phyloP scores from a whole-genome alignment of 2,329 filamentous ascomycete genomes.

The Sclerotinia minor region DNA sequence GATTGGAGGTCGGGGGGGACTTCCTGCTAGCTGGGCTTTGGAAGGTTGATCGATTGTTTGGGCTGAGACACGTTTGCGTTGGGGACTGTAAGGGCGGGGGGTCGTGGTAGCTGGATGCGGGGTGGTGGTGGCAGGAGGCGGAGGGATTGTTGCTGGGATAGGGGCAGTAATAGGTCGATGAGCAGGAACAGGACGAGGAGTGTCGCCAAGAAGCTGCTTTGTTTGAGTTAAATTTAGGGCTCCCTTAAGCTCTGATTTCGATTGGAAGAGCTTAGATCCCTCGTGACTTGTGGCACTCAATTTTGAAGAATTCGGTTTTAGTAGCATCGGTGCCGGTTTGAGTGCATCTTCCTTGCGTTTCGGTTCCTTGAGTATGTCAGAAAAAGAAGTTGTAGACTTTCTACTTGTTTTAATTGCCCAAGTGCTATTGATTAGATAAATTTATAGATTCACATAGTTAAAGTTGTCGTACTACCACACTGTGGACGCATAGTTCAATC shows the following conservation, averaged over 20 bases:
- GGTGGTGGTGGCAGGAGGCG: neutral
- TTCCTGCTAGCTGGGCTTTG: neutral
- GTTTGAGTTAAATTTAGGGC: neutral
- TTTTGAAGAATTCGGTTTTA: conserved; percentile 21
- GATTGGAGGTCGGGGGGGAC: neutral
- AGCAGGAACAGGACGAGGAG: neutral
- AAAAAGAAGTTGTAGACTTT: neutral
- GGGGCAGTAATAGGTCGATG: neutral
- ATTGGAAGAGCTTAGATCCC: neutral
- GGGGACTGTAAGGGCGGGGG: neutral
- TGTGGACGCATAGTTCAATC: conserved; percentile 9
- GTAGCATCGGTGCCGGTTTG: conserved; percentile 43
- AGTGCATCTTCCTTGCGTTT: conserved; percentile 46
- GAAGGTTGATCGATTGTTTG: neutral
- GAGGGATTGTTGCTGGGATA: neutral
- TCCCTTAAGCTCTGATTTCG: neutral
- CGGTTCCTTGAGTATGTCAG: conserved; percentile 24
- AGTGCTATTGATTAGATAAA: neutral
- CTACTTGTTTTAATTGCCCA: neutral
- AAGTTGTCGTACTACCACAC: conserved; percentile 13
- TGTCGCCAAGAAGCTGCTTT: neutral
- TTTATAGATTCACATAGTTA: neutral
- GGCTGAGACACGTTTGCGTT: neutral
- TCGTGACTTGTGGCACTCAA: neutral
- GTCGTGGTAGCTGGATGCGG: neutral